Evolutionary conservation across 768 basidiomycete genomes (phyloP).

Genomic region (Saitozyma sp.): DNA sequence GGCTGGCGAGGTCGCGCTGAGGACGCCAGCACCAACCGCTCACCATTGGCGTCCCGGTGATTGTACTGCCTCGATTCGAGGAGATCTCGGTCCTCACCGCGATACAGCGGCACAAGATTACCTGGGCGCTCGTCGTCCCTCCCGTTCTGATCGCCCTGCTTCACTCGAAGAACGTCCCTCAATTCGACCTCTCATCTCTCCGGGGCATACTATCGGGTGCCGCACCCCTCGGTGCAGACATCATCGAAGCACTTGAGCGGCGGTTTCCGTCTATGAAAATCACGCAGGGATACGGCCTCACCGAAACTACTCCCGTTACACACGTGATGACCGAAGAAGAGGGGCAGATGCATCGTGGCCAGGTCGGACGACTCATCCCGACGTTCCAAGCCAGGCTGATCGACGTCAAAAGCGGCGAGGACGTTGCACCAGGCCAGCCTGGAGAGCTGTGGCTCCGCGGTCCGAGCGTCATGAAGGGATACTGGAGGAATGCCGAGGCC

Average conservation of each 20-base stretch:
- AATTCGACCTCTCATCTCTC: slow-evolving; percentile 69
- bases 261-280: slow-evolving; percentile 18
- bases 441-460: slow-evolving; percentile 88
- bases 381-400: slow-evolving; percentile 74
- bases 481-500: slow-evolving; percentile 69
- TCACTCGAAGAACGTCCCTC: slow-evolving; percentile 62
- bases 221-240: slow-evolving; percentile 70
- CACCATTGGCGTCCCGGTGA: slow-evolving; percentile 39
- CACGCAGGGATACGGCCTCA: slow-evolving; percentile 57
- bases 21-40: slow-evolving; percentile 28
- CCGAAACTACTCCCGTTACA: slow-evolving; percentile 75
- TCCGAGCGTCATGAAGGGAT: slow-evolving; percentile 81
- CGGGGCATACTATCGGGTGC: slow-evolving; percentile 68
- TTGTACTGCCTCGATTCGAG: slow-evolving; percentile 65
- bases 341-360: slow-evolving; percentile 52
- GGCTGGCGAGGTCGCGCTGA: too few species aligned
- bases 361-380: slow-evolving; percentile 67
- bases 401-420: slow-evolving; percentile 61
- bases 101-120: slow-evolving; percentile 63
- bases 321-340: slow-evolving; percentile 58
- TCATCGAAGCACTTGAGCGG: slow-evolving; percentile 59
- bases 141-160: slow-evolving; percentile 74
- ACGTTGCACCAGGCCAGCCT: slow-evolving; percentile 59
- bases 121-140: slow-evolving; percentile 57
- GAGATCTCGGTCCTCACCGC: slow-evolving; percentile 65